These are phyloP conservation scores for Aspergillus fischeri DNA, from an alignment of 2,329 filamentous ascomycete species.

Conservation along the genomic window DNA sequence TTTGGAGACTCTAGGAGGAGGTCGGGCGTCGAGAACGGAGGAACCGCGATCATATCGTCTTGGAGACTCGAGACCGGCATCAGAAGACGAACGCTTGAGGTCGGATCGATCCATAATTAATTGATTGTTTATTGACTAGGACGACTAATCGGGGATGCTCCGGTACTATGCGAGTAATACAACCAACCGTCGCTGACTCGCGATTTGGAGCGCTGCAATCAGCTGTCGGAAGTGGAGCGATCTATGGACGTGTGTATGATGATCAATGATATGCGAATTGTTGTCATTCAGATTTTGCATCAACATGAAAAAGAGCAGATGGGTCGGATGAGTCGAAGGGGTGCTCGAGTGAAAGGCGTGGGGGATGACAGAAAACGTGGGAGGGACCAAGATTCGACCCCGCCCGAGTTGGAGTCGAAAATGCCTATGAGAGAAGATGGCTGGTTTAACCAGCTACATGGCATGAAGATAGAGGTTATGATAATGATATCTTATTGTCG, in stretches of 20 bases:
- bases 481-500: background rate
- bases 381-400: background rate
- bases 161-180: slow-evolving; percentile 15
- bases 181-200: slow-evolving; percentile 8
- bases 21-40: slow-evolving; percentile 17
- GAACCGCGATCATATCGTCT: slow-evolving; percentile 21
- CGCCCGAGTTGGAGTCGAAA: background rate
- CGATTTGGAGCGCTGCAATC: slow-evolving; percentile 2
- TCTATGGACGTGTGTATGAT: background rate
- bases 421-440: background rate
- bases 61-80: slow-evolving; percentile 31
- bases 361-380: background rate
- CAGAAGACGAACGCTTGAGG: slow-evolving; percentile 34
- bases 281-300: background rate
- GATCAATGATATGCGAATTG: background rate
- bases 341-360: background rate
- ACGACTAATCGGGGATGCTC: slow-evolving; percentile 21
- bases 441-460: background rate
- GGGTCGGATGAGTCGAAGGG: background rate
- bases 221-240: slow-evolving; percentile 4
- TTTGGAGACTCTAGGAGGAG: slow-evolving; percentile 37
- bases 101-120: slow-evolving; percentile 11
- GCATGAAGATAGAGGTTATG: background rate
- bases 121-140: slow-evolving; percentile 2
- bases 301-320: background rate